phyloP scores from a whole-genome alignment of 2,329 filamentous ascomycete genomes.

The Exophiala lecanii-corni region DNA sequence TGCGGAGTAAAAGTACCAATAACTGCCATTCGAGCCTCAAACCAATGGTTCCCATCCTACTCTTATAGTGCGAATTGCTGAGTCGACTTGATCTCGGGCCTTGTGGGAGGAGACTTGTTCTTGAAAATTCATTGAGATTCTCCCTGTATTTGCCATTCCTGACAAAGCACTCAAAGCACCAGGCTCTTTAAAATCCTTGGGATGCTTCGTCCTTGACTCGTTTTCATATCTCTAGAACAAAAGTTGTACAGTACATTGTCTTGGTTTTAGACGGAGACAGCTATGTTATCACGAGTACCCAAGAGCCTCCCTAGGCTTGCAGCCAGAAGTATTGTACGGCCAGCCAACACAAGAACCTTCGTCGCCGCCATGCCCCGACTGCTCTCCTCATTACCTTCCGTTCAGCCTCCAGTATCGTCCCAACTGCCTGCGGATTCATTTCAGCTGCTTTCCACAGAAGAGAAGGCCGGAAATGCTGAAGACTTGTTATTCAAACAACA shows the following conservation, averaged over 20 bases:
- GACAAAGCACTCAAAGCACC: no score
- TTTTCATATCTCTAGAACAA: no score
- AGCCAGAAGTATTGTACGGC: slow-evolving; percentile 6
- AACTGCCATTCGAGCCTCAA: neutral
- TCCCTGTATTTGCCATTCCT: no score
- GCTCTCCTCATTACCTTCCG: slow-evolving; percentile 50
- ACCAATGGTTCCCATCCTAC: no score
- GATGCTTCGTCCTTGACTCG: no score
- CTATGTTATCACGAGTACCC: slow-evolving; percentile 20
- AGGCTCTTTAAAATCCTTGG: no score
- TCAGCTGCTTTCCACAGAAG: slow-evolving; percentile 72
- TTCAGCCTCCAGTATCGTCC: slow-evolving; percentile 58
- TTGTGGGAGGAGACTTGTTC: no score
- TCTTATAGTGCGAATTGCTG: no score
- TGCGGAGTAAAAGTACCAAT: neutral
- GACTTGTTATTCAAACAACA: slow-evolving; percentile 81
- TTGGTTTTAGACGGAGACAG: no score
- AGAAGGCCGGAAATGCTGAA: slow-evolving; percentile 75
- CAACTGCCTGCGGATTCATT: slow-evolving; percentile 69
- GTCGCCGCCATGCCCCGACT: slow-evolving; percentile 38
- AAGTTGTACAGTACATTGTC: no score
- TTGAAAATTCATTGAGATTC: no score
- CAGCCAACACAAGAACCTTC: slow-evolving; percentile 8
- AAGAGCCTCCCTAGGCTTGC: slow-evolving; percentile 19
- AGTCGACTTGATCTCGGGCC: no score